Percentiles rank a stretch among this genome's conserved stretches.
phyloP scores from a whole-genome alignment of 768 basidiomycete genomes.

The Psilocybe sp. region DNA sequence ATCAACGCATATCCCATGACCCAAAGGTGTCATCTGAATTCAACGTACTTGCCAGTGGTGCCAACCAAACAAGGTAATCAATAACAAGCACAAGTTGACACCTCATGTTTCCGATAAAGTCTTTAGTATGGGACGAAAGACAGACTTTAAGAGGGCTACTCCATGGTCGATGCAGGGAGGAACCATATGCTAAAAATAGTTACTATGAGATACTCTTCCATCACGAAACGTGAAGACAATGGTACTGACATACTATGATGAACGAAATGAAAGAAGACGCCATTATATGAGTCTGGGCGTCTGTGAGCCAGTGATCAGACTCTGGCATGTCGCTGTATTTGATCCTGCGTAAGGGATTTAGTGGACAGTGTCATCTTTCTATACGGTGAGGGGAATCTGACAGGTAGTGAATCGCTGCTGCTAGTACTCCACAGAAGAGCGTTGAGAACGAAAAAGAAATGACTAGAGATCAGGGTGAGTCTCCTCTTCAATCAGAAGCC shows the following conservation, averaged over 20 bases:
- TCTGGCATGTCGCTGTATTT: slow-evolving; percentile 7
- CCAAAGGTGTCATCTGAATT: background rate
- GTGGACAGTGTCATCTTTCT: background rate
- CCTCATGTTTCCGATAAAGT: slow-evolving; percentile 3
- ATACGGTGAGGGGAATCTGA: background rate
- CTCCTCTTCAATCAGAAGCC: background rate
- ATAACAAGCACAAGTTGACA: slow-evolving; percentile 6
- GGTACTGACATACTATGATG: slow-evolving; percentile 8
- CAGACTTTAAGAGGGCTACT: slow-evolving; percentile 3
- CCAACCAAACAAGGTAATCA: slow-evolving; percentile 3
- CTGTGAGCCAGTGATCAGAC: slow-evolving; percentile 7
- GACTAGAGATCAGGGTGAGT: background rate
- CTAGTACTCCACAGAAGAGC: slow-evolving; percentile 2
- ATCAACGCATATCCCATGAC: background rate
- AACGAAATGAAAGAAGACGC: slow-evolving; percentile 7
- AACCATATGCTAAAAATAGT: background rate
- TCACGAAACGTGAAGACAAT: background rate
- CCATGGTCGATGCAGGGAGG: slow-evolving; percentile 1
- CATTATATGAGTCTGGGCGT: slow-evolving; percentile 7
- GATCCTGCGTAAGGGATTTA: background rate
- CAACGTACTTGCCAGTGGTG: slow-evolving; percentile 7
- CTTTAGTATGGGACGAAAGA: background rate
- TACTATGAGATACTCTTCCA: background rate
- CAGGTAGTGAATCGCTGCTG: slow-evolving; percentile 4
- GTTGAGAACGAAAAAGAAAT: slow-evolving; percentile 5